These are phyloP conservation scores for Fusarium tricinctum DNA, from an alignment of 2,329 filamentous ascomycete species.

Conservation along the genomic window DNA sequence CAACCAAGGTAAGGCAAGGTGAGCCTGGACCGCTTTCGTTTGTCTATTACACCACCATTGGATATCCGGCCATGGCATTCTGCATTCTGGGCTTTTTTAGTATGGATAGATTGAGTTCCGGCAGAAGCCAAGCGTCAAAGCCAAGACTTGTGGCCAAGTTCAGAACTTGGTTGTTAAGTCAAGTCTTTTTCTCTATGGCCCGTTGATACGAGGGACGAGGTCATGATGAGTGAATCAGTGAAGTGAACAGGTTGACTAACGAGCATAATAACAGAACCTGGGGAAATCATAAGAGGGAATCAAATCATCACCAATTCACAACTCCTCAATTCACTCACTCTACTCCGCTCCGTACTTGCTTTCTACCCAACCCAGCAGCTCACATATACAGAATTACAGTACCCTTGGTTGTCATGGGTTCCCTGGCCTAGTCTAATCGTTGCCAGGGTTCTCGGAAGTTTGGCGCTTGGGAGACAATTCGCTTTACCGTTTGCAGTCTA, in stretches of 20 bases:
- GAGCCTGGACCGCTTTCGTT: slow-evolving; percentile 23
- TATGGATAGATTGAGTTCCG: slow-evolving; percentile 32
- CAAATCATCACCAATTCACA: background rate
- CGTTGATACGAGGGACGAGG: slow-evolving; percentile 9
- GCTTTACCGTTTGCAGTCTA: slow-evolving; percentile 33
- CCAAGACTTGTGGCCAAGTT: slow-evolving; percentile 24
- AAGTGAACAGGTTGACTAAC: background rate
- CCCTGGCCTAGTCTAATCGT: slow-evolving; percentile 16
- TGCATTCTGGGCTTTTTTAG: slow-evolving; percentile 28
- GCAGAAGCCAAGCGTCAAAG: slow-evolving; percentile 25
- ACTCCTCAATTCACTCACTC: slow-evolving; percentile 9
- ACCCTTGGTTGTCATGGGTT: slow-evolving; percentile 34
- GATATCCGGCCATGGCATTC: slow-evolving; percentile 16
- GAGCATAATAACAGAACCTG: background rate
- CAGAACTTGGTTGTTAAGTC: background rate
- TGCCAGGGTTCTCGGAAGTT: slow-evolving; percentile 20
- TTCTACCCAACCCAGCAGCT: slow-evolving; percentile 32
- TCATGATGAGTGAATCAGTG: background rate
- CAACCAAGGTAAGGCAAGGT: background rate
- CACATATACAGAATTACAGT: slow-evolving; percentile 29
- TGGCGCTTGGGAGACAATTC: slow-evolving; percentile 2
- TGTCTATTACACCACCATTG: slow-evolving; percentile 41
- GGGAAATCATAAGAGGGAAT: background rate
- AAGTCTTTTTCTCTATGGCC: background rate
- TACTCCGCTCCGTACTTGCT: background rate